Base-by-base conservation (phyloP, 768 basidiomycete species). In the Lactarius sp. region DNA sequence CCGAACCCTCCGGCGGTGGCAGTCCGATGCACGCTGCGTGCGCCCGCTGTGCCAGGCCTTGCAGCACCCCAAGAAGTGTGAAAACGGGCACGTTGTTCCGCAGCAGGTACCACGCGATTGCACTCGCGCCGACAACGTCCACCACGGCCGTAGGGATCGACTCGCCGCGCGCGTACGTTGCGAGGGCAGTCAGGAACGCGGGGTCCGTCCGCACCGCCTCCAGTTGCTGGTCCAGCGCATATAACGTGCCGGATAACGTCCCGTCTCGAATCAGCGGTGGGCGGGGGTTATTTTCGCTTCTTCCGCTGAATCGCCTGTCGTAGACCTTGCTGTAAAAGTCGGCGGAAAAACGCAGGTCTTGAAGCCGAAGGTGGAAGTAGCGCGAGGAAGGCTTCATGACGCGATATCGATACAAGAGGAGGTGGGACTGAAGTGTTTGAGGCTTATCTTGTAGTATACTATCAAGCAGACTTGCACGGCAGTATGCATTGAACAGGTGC, bases 391-490 rank as follows among this genome's bases (percentile, higher is more conserved):
- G 82, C 4, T 79, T 75, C 81, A 86, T 84, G 58, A 75, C 80
- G 62, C 90, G 85, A 69, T 85, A 85, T 54, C 78, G 81, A 70
- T 86, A 91, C 34, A 94, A 71, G 1, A 83, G 84, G 2, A 94
- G 76, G 71, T 93, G 88, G 0, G 87, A 80, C 68, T 88, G 85
- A 4, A 95, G 75, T 0, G 89, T 86, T 62, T 85, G 82, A 13
- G 88, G 85, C 71, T 96, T 97, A 75, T 95, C 94, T 71, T 91
- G 86, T n/a, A 94, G 77, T 55, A 98, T 88, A 74, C 90, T 88
- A 72, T 98, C 95, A 49, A 94, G 79, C 13, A 94, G 73, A 34
- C 83, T 80, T 0, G 90, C 89, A 68, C 89, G 85, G 68, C 89
- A 87, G 68, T 89, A 94, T 10, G 79, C 79, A 62, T 85, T 83